phyloP scores from a whole-genome alignment of 1,284 basidiomycete genomes.

The Leccinum solheimii region DNA sequence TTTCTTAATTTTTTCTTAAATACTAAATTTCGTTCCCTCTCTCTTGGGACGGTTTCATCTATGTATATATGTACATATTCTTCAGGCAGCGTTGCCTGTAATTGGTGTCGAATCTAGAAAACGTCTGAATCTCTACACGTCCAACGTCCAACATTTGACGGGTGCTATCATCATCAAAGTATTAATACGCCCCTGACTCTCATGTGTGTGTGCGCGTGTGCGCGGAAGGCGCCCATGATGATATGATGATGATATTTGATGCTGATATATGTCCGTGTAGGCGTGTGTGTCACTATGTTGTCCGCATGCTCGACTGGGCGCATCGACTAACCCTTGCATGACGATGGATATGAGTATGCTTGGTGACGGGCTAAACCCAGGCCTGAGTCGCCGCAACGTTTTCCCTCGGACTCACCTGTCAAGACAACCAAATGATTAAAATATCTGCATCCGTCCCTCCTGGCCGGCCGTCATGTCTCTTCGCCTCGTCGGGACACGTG shows the following conservation, averaged over 20 bases:
- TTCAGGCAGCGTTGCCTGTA: background rate
- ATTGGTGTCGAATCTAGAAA: background rate
- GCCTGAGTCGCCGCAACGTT: background rate
- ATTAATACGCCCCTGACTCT: background rate
- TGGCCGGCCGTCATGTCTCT: background rate
- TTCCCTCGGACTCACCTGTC: background rate
- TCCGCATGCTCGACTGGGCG: background rate
- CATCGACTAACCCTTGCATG: background rate
- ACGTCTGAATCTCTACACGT: background rate
- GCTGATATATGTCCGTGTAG: background rate
- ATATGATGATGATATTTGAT: background rate
- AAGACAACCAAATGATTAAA: background rate
- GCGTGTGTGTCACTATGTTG: background rate
- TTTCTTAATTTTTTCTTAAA: background rate
- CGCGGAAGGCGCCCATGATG: background rate
- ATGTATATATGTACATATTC: background rate
- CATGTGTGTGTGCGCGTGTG: background rate
- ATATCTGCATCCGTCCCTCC: background rate
- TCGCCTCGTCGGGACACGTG: background rate
- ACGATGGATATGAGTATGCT: background rate
- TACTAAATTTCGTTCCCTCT: background rate
- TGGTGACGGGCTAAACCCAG: background rate
- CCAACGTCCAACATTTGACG: background rate
- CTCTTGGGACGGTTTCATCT: background rate
- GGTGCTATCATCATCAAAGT: background rate